Evolutionary conservation across 345 rosid species (phyloP), one percentile per base, ranked within the genome.

Genomic region (Brassica rapa): DNA sequence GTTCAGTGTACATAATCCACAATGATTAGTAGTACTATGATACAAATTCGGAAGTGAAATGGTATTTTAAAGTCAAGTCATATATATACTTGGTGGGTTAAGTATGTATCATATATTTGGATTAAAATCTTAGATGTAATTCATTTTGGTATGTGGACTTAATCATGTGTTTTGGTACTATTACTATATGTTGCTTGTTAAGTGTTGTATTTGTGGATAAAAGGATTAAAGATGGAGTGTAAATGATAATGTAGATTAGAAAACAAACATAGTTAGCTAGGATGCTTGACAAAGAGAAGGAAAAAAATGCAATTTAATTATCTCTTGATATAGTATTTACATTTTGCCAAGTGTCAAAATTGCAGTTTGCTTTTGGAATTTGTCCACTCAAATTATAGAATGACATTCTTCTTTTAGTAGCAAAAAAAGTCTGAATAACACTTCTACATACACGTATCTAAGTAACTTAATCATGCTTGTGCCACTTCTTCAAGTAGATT

Each of bases 1-100:
- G 79, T 80, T 69, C 79, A 80, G 75, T 69, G 83, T 69, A 80
- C 79, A 69, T 32, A 74, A 61, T 69, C 56, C 71, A 55, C 79
- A 70, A 74, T 80, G 75, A 74, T 74, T 79, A 79, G 46, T 67
- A 25, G 33, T 32, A 16, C 19, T 49, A 16, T 25, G 29, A 35
- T 35, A 68, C 62, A 66, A 33, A 15, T 3, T 24, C 24, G 23
- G 4, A 60, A 46, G 11, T 60, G 19, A 15, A 41, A 29, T 41
- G 41, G 14, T 71, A 64, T 35, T 55, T 25, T 21, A 9, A 63
- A 11, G 24, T 64, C 39, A 39, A 64, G 23, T 8, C 60, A 27
- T 62, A 30, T 41, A 10, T 14, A 51, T 53, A 6, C 3, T 27
- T 27, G 29, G 29, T 27, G 29, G 29, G 29, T 27, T 27, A 27